These are phyloP conservation scores for Chlamydomonas eustigma DNA, from an alignment of 139 green algal species.

Conservation along the genomic window DNA sequence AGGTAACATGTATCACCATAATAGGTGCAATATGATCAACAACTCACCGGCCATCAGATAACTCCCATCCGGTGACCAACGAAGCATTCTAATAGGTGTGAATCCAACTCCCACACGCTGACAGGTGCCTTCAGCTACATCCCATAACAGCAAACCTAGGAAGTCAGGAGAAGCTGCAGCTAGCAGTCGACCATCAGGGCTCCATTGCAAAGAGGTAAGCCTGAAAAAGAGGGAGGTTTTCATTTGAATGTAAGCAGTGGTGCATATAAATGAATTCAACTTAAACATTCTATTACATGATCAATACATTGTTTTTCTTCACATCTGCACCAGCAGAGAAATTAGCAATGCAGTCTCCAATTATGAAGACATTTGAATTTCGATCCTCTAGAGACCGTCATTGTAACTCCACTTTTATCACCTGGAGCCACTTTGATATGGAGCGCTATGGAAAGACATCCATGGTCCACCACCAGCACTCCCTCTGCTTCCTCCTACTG, in stretches of 20 bases:
- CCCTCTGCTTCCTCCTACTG: not conserved
- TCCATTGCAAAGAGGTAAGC: conserved; percentile 38
- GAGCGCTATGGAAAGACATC: not conserved
- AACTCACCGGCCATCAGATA: conserved; percentile 51
- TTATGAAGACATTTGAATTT: too few species aligned
- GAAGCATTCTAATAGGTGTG: conserved; percentile 27
- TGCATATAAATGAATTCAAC: too few species aligned
- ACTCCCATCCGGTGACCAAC: conserved; percentile 46
- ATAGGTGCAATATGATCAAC: too few species aligned
- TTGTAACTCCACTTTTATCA: too few species aligned
- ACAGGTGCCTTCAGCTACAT: conserved; percentile 26
- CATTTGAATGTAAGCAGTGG: too few species aligned
- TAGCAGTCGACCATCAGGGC: conserved; percentile 43
- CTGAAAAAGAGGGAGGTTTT: too few species aligned
- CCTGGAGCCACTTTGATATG: not conserved
- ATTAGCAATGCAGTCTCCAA: too few species aligned
- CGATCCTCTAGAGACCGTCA: too few species aligned
- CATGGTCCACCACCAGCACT: not conserved
- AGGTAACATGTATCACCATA: too few species aligned
- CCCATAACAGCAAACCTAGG: conserved; percentile 46
- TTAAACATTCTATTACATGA: too few species aligned
- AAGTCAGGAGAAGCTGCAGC: conserved; percentile 35
- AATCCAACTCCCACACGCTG: conserved; percentile 21
- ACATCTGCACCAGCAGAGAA: too few species aligned
- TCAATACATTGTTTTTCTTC: too few species aligned